Evolutionary conservation across 352 stramenopile genomes (phyloP), one percentile per base, ranked within the genome.

Genomic region (Globisporangium spinosum): DNA sequence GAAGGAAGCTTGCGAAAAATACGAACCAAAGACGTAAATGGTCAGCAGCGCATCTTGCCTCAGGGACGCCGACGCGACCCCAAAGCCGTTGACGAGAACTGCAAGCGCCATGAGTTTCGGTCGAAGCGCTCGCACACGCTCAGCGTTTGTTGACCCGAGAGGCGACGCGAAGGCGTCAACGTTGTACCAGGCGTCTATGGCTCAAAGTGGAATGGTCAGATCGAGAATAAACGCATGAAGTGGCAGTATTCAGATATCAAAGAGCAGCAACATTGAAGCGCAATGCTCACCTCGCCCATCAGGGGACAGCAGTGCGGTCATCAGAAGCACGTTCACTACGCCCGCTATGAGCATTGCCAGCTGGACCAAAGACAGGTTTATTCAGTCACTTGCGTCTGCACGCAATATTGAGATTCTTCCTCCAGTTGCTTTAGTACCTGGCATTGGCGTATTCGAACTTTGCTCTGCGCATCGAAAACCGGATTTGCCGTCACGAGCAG

Each of bases 131-230:
- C 72, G 43, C 10, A 85, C 71, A 38, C 82, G 71, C 43, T 84
- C 40, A 4, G 65, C 58, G 58, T 74, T 77, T 13, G 58, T 25
- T 2, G 63, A 15, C 0, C 69, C 77, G 1, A 72, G 58, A 6
- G 64, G 29, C 20, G 80, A 83, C 22, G 64, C 47, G 58, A 74
- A 81, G 9, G 73, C 71, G 29, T 87, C 78, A 2, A 71, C 66
- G 47, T 83, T 70, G 56, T 79, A 89, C 83, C 83, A 91, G 1
- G 76, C 80, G 27, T 69, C 83, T 89, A 58, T 13, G 23, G n/a
- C 29, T 47, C 51, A 7, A 17, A 6, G 1, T 4, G 22, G 7
- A 6, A 27, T 7, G 6, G 27, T 45, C 17, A 29, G 15, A 49
- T 17, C n/a, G 25, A 13, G 4, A 29, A 23, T 35, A 12, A 6